phyloP scores from a whole-genome alignment of 768 basidiomycete genomes.

The Phlebiopsis flavidoalba region DNA sequence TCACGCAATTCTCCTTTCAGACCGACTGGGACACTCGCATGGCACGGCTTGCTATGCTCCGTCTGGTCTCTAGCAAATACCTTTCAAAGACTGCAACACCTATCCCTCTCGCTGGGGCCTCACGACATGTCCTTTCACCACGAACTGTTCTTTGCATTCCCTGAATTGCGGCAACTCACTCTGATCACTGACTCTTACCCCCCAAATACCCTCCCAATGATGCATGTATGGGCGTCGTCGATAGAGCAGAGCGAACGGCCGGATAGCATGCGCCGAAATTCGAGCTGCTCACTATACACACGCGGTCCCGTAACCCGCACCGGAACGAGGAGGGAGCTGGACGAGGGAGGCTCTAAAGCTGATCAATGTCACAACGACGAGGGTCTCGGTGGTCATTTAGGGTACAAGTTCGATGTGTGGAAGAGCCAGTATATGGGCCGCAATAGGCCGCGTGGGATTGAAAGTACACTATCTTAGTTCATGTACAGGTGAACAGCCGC shows the following conservation, averaged over 20 bases:
- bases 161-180: not conserved
- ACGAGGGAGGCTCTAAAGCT: conserved; percentile 3
- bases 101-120: not conserved
- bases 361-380: not conserved
- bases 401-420: conserved; percentile 4
- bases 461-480: no score
- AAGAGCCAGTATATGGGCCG: not conserved
- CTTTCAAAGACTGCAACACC: not conserved
- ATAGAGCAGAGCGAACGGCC: not conserved
- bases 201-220: not conserved
- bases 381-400: not conserved
- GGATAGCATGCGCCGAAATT: conserved; percentile 2
- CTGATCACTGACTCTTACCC: conserved; percentile 5
- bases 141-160: conserved; percentile 3
- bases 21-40: not conserved
- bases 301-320: conserved; percentile 1
- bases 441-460: no score
- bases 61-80: not conserved
- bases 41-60: conserved; percentile 1
- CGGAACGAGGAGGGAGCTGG: not conserved
- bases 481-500: no score
- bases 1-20: not conserved
- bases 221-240: conserved; percentile 2
- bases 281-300: conserved; percentile 4
- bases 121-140: not conserved